These are phyloP conservation scores for Kodamaea hsintzibuensis DNA, from an alignment of 805 yeast genomes.

Conservation along the genomic window DNA sequence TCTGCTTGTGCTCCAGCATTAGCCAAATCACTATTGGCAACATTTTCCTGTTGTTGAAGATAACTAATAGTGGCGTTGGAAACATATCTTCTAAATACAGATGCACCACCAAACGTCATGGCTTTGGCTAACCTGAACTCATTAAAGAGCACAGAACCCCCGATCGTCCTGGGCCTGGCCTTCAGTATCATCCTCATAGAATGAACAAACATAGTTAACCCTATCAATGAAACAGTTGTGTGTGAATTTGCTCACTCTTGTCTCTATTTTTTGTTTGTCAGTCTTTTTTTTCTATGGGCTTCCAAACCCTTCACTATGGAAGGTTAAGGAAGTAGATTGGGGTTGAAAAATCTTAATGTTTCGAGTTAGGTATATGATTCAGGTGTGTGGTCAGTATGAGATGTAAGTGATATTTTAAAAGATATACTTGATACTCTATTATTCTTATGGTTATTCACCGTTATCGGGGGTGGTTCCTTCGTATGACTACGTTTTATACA, in stretches of 20 bases:
- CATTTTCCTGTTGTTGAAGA: slow-evolving; percentile 62
- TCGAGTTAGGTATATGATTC: not conserved
- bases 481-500: not conserved
- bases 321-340: not conserved
- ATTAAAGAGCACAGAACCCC: not conserved
- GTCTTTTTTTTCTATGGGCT: slow-evolving; percentile 2
- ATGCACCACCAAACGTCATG: not conserved
- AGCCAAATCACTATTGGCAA: slow-evolving; percentile 75
- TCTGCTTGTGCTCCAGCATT: slow-evolving; percentile 78
- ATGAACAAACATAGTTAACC: not conserved
- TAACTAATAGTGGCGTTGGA: slow-evolving; percentile 29
- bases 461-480: too few relatives aligned
- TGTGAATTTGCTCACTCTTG: not conserved
- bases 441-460: too few relatives aligned
- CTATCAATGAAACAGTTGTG: not conserved
- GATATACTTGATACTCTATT: too few relatives aligned
- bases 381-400: too few relatives aligned
- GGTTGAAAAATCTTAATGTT: not conserved
- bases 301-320: not conserved
- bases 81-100: slow-evolving; percentile 11
- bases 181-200: slow-evolving; percentile 1
- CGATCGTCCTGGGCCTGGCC: not conserved
- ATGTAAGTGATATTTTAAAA: too few relatives aligned
- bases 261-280: not conserved
- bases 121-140: not conserved